Percentiles rank a stretch among this genome's conserved stretches.
Evolutionary conservation across 352 stramenopile species (phyloP).

Genomic region (Globisporangium apiculatum): DNA sequence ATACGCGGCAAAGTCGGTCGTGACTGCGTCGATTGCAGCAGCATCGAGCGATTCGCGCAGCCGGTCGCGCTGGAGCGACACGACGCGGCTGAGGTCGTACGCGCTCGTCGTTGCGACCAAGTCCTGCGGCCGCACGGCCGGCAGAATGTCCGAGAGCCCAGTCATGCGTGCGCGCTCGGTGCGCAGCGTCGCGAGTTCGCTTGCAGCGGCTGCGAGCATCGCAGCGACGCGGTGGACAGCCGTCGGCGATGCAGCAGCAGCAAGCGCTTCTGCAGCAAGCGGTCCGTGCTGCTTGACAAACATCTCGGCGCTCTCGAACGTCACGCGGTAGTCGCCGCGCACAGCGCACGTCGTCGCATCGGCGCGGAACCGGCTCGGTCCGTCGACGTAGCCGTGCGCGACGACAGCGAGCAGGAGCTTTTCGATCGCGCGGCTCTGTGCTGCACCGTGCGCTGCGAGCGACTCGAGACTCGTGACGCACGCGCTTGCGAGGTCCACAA

Average conservation of each 20-base stretch:
- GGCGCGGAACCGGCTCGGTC: slow-evolving; percentile 6
- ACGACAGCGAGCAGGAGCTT: slow-evolving; percentile 9
- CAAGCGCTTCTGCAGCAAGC: background rate
- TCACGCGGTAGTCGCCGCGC: slow-evolving; percentile 11
- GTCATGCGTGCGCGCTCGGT: slow-evolving; percentile 5
- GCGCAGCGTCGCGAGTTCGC: slow-evolving; percentile 3
- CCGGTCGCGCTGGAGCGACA: slow-evolving; percentile 9
- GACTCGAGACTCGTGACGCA: slow-evolving; percentile 3
- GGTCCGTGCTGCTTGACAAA: slow-evolving; percentile 7
- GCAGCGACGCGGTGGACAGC: background rate
- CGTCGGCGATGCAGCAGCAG: background rate
- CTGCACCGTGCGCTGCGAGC: slow-evolving; percentile 6
- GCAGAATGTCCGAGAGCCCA: slow-evolving; percentile 8
- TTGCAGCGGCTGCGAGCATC: slow-evolving; percentile 6
- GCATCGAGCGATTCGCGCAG: slow-evolving; percentile 2
- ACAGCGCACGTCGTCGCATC: background rate
- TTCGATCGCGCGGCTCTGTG: slow-evolving; percentile 11
- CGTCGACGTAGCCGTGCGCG: slow-evolving; percentile 8
- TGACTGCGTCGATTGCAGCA: background rate
- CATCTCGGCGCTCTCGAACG: slow-evolving; percentile 9
- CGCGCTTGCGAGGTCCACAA: background rate
- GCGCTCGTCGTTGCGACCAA: slow-evolving; percentile 2
- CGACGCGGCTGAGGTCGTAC: slow-evolving; percentile 9
- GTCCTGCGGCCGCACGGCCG: slow-evolving; percentile 9
- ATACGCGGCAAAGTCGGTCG: slow-evolving; percentile 2